Percentiles rank a stretch among this genome's conserved stretches.
Evolutionary conservation across 768 basidiomycete genomes (phyloP).

Genomic region (Fibroporia radiculosa): DNA sequence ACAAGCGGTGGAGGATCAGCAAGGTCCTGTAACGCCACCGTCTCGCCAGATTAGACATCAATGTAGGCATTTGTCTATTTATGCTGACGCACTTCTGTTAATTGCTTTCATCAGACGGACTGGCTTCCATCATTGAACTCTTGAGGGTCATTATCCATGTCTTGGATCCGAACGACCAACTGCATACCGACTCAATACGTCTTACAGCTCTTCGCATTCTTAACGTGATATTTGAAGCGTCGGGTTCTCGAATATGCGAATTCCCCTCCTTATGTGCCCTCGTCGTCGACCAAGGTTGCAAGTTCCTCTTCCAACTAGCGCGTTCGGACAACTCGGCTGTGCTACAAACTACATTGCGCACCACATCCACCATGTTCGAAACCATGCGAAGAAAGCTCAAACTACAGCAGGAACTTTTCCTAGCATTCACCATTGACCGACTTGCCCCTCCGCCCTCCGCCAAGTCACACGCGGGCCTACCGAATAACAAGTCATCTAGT

Average conservation of each 20-base stretch:
- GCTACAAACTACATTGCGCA: conserved; percentile 73
- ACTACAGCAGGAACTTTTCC: conserved; percentile 90
- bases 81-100: neutral
- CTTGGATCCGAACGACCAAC: conserved; percentile 87
- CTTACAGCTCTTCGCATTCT: conserved; percentile 82
- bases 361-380: conserved; percentile 82
- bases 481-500: conserved; percentile 6
- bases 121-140: conserved; percentile 88
- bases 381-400: conserved; percentile 83
- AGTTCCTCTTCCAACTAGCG: conserved; percentile 94
- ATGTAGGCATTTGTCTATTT: conserved; percentile 1
- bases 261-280: conserved; percentile 75
- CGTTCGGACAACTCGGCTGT: conserved; percentile 81
- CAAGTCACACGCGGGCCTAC: conserved; percentile 13
- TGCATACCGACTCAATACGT: conserved; percentile 94
- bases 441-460: conserved; percentile 48
- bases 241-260: conserved; percentile 64
- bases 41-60: neutral
- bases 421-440: conserved; percentile 90
- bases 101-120: conserved; percentile 50
- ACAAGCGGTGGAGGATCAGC: neutral
- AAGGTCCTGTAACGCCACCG: neutral
- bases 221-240: conserved; percentile 80
- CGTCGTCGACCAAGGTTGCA: conserved; percentile 85
- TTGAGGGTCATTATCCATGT: conserved; percentile 92